Base-by-base conservation (phyloP, 2,329 filamentous ascomycete genomes). In the Trichoderma koningiopsis region DNA sequence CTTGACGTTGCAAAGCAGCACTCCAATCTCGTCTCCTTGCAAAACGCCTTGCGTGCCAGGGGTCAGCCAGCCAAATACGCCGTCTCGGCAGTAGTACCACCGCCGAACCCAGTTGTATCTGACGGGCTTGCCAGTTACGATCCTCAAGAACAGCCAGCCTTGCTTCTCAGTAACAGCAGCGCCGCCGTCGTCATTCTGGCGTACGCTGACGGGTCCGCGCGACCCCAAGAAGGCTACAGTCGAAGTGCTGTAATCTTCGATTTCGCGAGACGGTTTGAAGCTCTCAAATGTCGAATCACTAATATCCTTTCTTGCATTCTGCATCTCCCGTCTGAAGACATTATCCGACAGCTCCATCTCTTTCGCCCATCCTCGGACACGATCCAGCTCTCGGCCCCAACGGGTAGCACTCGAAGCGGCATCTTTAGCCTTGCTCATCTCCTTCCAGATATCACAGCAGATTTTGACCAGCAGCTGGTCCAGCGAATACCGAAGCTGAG, bases 81-180 rank as follows among this genome's bases (percentile, higher is more conserved):
- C 95, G 76, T 97, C 91, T 72, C 95, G 94, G 74, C 97, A 91
- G 78, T 97, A 98, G 77, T 96, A 97, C 96, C 96, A 99, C 65
- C 95, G 87, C 70, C 93, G 88, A 31, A 93, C 87, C 96, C 96
- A 99, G 52, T 88, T 87, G n/a, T 94, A 93, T 71, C 95, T 87
- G 16, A 94, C 92, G 0, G 95, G 95, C 79, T 97, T 98, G 43
- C 94, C 94, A 1, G 92, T 90, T 8, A 94, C 83, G 0, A 90
- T 92, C 63, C 93, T 87, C 73, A 97, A 79, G 78, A 94, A 97
- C 2, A 99, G 82, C 96, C 96, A 99, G 3, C 95, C 94, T 79
- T 98, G 96, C 79, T 97, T 98, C 79, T 97, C 94, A 8, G 83
- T 83, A 35, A 87, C 79, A 58, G 83, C 80, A n/a, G 82, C 72